Evolutionary conservation across 352 stramenopile species (phyloP), one percentile per base, ranked within the genome.

Genomic region (Phytophthora macrochlamydospora): DNA sequence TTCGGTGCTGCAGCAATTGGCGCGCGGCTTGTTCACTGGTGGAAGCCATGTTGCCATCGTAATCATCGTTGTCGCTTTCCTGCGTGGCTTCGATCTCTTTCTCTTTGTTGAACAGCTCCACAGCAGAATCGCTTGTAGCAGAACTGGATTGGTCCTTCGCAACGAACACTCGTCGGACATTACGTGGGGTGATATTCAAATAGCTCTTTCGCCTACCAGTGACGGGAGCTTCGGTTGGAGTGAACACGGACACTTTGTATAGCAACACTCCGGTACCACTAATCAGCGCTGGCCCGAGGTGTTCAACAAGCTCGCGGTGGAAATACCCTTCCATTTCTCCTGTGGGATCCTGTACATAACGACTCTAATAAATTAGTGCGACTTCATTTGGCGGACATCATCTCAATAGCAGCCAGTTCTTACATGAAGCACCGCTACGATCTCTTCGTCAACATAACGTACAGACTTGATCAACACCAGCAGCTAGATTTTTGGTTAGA

Each of bases 361-460:
- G 9, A 38, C 9, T 44, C 8, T 45, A 1, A 29, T 7, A 64
- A 8, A 38, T 37, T 28, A 48, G n/a, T 33, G 4, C 3, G 24
- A 7, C 46, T 38, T 12, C 5, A 52, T n/a, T 18, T 48, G 24
- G 7, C 7, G n/a, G 4, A 43, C 49, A 59, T 2, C 53, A 42
- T 24, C 9, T 38, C 28, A 14, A 37, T 38, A 24, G 18, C 18
- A 24, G 18, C 18, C 18, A 24, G 3, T 5, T 4, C 42, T 37
- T 75, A 91, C 86, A 53, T 93, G 87, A 11, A 95, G 79, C 7
- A 89, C 75, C 31, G 82, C 83, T 7, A 92, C 71, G 54, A 95
- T 92, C 58, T 93, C 83, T 59, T 95, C 87, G 42, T 95, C 84
- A 28, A 93, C 76, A 62, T 91, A 95, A n/a, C 80, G 83, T 55